phyloP scores from a whole-genome alignment of 495 filamentous ascomycete genomes.

The Letharia columbiana region DNA sequence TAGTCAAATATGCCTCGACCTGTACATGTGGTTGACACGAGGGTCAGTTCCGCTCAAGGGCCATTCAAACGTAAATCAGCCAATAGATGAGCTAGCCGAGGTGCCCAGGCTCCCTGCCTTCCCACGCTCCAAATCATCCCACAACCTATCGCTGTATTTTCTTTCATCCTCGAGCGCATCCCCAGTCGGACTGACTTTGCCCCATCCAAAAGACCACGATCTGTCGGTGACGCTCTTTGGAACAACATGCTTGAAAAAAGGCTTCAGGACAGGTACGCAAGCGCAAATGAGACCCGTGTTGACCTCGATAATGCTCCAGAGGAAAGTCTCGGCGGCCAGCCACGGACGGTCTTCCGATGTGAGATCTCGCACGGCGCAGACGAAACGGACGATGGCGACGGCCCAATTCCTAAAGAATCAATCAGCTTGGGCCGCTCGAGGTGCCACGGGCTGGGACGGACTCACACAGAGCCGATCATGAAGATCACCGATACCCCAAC shows the following conservation, averaged over 20 bases:
- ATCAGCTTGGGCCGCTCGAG: background rate
- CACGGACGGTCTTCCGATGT: conserved; percentile 2
- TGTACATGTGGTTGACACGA: no score
- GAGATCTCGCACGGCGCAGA: background rate
- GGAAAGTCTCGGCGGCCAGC: conserved; percentile 5
- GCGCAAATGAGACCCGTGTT: conserved; percentile 11
- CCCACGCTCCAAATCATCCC: background rate
- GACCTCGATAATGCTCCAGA: conserved; percentile 12
- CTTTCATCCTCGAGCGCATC: background rate
- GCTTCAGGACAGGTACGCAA: conserved; percentile 8
- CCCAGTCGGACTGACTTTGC: background rate
- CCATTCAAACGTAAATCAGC: no score
- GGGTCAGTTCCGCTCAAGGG: no score
- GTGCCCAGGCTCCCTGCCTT: background rate
- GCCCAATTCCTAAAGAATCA: conserved; percentile 4
- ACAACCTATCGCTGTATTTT: background rate
- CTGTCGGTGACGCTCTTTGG: background rate
- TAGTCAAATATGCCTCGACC: no score
- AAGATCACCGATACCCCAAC: conserved; percentile 38
- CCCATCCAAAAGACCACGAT: background rate
- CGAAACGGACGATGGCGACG: conserved; percentile 12
- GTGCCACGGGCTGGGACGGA: background rate
- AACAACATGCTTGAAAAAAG: background rate
- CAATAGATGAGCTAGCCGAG: background rate
- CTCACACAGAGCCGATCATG: conserved; percentile 30